Conservation (phyloP, 768 basidiomycete genomes). For the Solioccasus polychromus region DNA sequence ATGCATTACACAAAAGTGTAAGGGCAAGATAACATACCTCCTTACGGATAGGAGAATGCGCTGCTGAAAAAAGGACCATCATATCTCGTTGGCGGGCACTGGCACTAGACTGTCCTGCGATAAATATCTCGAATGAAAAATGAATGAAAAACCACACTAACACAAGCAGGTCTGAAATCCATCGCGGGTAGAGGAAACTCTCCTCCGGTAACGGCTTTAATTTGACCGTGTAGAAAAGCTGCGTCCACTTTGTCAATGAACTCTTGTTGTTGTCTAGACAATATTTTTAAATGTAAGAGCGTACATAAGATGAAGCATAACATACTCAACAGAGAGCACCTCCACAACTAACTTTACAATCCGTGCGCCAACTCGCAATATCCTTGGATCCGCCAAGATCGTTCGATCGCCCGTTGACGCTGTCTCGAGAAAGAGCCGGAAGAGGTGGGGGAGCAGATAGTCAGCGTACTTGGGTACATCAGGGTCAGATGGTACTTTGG, state of each 20-base stretch:
- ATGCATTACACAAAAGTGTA: neutral
- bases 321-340: slow-evolving; percentile 64
- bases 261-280: slow-evolving; percentile 53
- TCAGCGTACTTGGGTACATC: slow-evolving; percentile 85
- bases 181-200: slow-evolving; percentile 38
- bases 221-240: slow-evolving; percentile 42
- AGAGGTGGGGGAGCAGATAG: slow-evolving; percentile 66
- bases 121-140: neutral
- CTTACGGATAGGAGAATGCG: slow-evolving; percentile 58
- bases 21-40: slow-evolving; percentile 46
- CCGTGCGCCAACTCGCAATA: slow-evolving; percentile 46
- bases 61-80: slow-evolving; percentile 63
- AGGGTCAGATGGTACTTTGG: slow-evolving; percentile 43
- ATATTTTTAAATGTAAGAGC: neutral
- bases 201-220: slow-evolving; percentile 52
- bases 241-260: slow-evolving; percentile 44
- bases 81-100: slow-evolving; percentile 54
- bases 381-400: slow-evolving; percentile 37
- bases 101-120: slow-evolving; percentile 14
- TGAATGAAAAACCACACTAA: slow-evolving; percentile 25
- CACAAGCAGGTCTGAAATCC: slow-evolving; percentile 51
- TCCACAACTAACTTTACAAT: slow-evolving; percentile 69
- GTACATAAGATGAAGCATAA: slow-evolving; percentile 15
- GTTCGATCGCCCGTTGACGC: slow-evolving; percentile 27
- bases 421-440: slow-evolving; percentile 55